Evolutionary conservation across 371 early-diverging fungal genomes (phyloP), one percentile per base, ranked within the genome.

Genomic region (Mortierella sp.): DNA sequence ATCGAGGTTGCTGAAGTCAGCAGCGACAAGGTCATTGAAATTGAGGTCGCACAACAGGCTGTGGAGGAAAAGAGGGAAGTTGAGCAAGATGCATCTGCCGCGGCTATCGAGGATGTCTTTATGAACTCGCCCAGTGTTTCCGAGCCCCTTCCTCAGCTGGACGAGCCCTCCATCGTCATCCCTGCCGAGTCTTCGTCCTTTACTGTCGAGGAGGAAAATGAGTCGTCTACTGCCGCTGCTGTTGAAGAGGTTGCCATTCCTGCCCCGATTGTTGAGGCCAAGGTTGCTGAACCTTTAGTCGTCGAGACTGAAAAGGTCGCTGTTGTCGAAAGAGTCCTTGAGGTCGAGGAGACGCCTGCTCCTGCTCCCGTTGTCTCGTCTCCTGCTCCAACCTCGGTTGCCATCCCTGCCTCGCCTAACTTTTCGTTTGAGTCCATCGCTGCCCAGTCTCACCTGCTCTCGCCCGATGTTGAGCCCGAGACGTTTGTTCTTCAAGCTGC

Each of bases 401-500:
- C 73, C 73, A 63, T 63, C 18, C 63, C 63, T 35, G 35, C 63
- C 7, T 63, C 63, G 38, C 63, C 63, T 8, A 35, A 18, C 18
- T 35, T 63, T 35, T 63, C 63, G 6, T 35, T 63, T 16, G 29
- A 16, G 4, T 63, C 63, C 35, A 2, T 29, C 35, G n/a, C 60
- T 16, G 38, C 35, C 38, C 29, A 38, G 4, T 63, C 63, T 3
- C 63, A 63, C 38, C 27, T 73, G 43, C 73, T 55, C 73, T 49
- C 49, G 29, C 46, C 49, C 16, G 72, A 49, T 49, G 72, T 72
- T 32, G 72, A 72, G 24, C 35, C 70, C 16, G 44, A 71, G 70
- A 14, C 71, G 6, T 75, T 75, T 75, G 75, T 48, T 6, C 74
- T 74, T 12, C 74, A 74, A 55, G 74, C 48, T 54, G 74, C 55